phyloP scores from a whole-genome alignment of 306 rosid genomes.

The Abrus precatorius region DNA sequence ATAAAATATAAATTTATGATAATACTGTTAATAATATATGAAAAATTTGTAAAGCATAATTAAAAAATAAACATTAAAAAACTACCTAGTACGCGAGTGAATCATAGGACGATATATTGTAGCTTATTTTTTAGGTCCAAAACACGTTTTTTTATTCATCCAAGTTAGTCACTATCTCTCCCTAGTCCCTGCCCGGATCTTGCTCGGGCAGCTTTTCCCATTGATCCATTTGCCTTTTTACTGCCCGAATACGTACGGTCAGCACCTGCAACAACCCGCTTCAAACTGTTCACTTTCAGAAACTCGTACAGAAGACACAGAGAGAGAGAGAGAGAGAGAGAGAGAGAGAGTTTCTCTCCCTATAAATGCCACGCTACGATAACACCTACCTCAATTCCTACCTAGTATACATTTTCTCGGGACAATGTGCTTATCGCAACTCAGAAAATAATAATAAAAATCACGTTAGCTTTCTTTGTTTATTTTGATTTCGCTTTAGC shows the following conservation, averaged over 20 bases:
- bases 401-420: slow-evolving; percentile 35
- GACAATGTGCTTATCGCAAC: slow-evolving; percentile 36
- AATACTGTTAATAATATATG: no score
- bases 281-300: slow-evolving; percentile 39
- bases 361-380: slow-evolving; percentile 45
- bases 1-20: no score
- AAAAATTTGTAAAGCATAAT: no score
- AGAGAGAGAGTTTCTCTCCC: background rate
- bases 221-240: no score
- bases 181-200: slow-evolving; percentile 38
- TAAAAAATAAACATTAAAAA: no score
- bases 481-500: background rate
- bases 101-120: no score
- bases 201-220: slow-evolving; percentile 14
- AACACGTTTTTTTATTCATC: background rate
- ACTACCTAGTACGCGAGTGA: no score
- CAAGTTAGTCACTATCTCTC: slow-evolving; percentile 28
- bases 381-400: background rate
- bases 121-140: background rate
- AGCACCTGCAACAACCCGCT: slow-evolving; percentile 43
- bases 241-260: slow-evolving; percentile 39
- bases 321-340: background rate
- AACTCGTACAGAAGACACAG: background rate
- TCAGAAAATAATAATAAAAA: background rate
- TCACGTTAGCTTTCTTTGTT: background rate